Conservation (phyloP, 2,329 filamentous ascomycete genomes). For the Botryosphaeria dothidea region DNA sequence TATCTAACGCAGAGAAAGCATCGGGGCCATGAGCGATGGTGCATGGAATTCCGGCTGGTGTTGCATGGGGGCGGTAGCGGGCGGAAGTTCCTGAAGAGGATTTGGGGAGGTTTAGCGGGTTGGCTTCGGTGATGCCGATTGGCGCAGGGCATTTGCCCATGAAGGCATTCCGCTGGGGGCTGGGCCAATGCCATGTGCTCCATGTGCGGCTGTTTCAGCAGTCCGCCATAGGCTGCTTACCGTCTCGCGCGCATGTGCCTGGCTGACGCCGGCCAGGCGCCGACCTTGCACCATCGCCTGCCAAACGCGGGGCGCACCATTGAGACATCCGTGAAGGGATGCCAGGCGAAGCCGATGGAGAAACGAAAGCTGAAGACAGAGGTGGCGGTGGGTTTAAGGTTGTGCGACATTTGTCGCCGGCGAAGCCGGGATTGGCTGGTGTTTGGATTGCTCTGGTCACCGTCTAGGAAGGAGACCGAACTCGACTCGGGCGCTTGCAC, state of each 20-base stretch:
- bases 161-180: conserved; percentile 5
- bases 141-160: conserved; percentile 7
- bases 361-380: background rate
- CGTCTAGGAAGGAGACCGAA: background rate
- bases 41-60: background rate
- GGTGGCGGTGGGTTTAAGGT: conserved; percentile 1
- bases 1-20: background rate
- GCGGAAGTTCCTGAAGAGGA: background rate
- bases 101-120: background rate
- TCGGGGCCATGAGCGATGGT: background rate
- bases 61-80: background rate
- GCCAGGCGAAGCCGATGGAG: background rate
- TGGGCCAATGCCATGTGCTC: background rate
- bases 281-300: background rate
- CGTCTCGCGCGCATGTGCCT: background rate
- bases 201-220: conserved; percentile 5
- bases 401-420: background rate
- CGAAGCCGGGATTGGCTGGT: conserved; percentile 1
- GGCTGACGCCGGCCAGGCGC: background rate
- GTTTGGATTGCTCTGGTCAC: background rate
- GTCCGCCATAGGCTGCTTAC: background rate
- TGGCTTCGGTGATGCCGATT: conserved; percentile 2
- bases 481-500: no score
- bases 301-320: background rate
- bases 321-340: background rate